Base-by-base conservation (phyloP, 768 basidiomycete species). In the Xerocomus spinulosus region DNA sequence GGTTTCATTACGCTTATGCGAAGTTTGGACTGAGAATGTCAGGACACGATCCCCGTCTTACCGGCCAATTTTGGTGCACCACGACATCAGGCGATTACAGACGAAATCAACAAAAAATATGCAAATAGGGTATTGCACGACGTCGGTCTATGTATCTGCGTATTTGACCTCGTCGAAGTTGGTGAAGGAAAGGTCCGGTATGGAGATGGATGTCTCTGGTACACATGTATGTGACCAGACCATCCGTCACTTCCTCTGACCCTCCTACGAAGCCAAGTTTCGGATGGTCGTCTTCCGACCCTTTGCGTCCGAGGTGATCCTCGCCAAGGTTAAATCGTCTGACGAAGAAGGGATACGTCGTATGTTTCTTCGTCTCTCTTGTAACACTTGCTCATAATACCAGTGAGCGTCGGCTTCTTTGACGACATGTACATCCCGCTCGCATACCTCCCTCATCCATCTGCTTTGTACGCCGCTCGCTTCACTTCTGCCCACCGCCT, bases 131-230 rank as follows among this genome's bases (percentile, higher is more conserved):
- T 94, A 38, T 70, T 97, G 15, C 89, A 93, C 59, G 87, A 92
- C 47, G 84, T 95, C 48, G 95, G 95, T 1, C 78, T 99, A 20
- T 94, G 91, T 54, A 79, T 98, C 44, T 90, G 85, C 50, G 80
- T 92, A 1, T 96, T 92, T 52, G 95, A 98, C 64, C 70, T 99
- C 33, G 71, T 83, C 0, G 80, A 91, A 54, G 87, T 83, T 1
- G 86, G 91, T 2, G 93, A 97, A 61, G 95, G 95, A 2, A 93
- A 87, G 53, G 84, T 99, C 5, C 77, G 92, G 29, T 96, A 94
- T 58, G 94, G 95, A 0, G 95, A 99, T 66, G 95, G 95, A 0
- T 84, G 83, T 61, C 71, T 95, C 60, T 98, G 93, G 86, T 93
- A 98, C 63, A 92, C 88, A 76, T 81, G 94, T 94, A 43, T 51